A percentile compares a stretch with the other conserved stretches of the same genome.
Conservation (phyloP, 179 eudicot genomes). For the Actinidia polygama region DNA sequence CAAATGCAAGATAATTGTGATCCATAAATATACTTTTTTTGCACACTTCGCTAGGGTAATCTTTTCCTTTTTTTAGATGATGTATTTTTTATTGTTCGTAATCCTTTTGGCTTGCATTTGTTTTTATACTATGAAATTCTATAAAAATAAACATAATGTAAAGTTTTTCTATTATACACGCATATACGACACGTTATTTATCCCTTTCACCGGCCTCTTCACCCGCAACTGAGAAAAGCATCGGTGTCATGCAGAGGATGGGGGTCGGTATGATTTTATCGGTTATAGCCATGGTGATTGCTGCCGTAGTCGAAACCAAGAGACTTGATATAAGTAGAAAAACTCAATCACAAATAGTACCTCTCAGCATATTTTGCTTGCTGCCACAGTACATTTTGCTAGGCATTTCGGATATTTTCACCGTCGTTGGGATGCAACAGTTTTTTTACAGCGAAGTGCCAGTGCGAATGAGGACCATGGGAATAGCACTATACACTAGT, state of each 20-base stretch:
- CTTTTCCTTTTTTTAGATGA: too few species aligned
- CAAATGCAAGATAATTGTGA: too few species aligned
- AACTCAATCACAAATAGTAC: slow-evolving; percentile 18
- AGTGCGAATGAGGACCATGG: slow-evolving; percentile 75
- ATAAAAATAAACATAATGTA: too few species aligned
- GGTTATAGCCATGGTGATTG: slow-evolving; percentile 78
- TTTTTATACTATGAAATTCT: too few species aligned
- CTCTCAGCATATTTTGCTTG: slow-evolving; percentile 74
- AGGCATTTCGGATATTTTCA: slow-evolving; percentile 91
- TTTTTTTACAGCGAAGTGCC: slow-evolving; percentile 93
- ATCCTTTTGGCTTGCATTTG: too few species aligned
- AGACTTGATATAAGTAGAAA: slow-evolving; percentile 47
- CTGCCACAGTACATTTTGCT: slow-evolving; percentile 84
- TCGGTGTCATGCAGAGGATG: slow-evolving; percentile 82
- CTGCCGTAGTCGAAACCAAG: slow-evolving; percentile 74
- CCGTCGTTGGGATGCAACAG: slow-evolving; percentile 98
- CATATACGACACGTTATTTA: slow-evolving; percentile 62
- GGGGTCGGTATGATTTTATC: slow-evolving; percentile 90
- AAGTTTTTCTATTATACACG: too few species aligned
- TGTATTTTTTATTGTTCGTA: too few species aligned
- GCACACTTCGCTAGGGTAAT: too few species aligned
- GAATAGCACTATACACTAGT: slow-evolving; percentile 83
- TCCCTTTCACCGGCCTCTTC: slow-evolving; percentile 57
- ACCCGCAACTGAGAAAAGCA: slow-evolving; percentile 69
- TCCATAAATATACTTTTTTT: too few species aligned